These are phyloP conservation scores for Alternaria alternata DNA, from an alignment of 2,329 filamentous ascomycete genomes.

Conservation along the genomic window DNA sequence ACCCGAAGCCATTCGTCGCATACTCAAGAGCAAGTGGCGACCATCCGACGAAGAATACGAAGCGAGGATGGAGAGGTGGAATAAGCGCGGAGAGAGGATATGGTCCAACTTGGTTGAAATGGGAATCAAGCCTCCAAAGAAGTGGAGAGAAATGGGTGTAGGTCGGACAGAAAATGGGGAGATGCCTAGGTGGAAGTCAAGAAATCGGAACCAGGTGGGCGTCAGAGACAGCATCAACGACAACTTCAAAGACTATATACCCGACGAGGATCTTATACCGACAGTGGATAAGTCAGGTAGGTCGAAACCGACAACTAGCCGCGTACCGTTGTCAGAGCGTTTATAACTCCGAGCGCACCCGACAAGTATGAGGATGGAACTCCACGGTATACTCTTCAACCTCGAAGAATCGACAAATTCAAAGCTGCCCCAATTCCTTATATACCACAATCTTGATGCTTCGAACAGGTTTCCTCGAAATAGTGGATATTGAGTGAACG, in stretches of 20 bases:
- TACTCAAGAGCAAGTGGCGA: conserved; percentile 80
- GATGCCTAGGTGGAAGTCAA: conserved; percentile 46
- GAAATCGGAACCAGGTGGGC: conserved; percentile 37
- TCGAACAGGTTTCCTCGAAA: too few species aligned
- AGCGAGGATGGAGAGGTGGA: conserved; percentile 55
- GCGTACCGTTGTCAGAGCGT: conserved; percentile 4
- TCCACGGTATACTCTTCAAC: too few species aligned
- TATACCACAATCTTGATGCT: too few species aligned
- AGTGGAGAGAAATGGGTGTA: conserved; percentile 59
- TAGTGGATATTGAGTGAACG: too few species aligned
- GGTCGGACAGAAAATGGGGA: conserved; percentile 40
- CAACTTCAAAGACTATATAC: conserved; percentile 14
- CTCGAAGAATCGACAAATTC: too few species aligned
- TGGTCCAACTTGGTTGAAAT: conserved; percentile 58
- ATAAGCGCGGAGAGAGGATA: conserved; percentile 58
- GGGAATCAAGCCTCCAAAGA: conserved; percentile 65
- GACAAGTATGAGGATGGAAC: too few species aligned
- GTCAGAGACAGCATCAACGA: conserved; percentile 37
- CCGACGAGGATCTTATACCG: conserved; percentile 42
- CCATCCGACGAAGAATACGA: conserved; percentile 61
- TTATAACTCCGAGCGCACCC: too few species aligned
- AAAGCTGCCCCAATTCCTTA: too few species aligned
- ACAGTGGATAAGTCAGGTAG: conserved; percentile 31
- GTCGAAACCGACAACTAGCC: conserved; percentile 2
- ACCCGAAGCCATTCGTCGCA: conserved; percentile 84